Base-by-base conservation (phyloP, 345 rosid genomes). In the Moringa oleifera region DNA sequence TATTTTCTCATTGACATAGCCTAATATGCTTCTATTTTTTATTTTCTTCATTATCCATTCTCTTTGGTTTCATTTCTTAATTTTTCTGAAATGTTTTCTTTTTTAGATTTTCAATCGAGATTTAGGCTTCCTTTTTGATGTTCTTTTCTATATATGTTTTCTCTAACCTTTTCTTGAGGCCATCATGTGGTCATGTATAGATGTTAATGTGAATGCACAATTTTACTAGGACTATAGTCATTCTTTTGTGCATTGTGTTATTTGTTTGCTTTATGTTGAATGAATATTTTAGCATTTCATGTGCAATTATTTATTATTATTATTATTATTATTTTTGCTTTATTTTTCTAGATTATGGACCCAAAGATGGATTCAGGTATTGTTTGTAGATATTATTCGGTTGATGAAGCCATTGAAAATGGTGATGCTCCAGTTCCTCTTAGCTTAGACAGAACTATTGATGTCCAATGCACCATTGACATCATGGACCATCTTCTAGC, bases 351-450 rank as follows among this genome's bases (percentile, higher is more conserved):
- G 99, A 95, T 95, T 64, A 95, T 95, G 99, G 97, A 95, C 78
- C 99, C 96, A 31, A 95, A 95, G 80, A 95, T 95, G 99, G 97
- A 91, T 74, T 89, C 99, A 0, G 97, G 97, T 52, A 89, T 95
- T 71, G 80, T 91, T 45, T 71, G 79, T 78, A 75, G 77, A 59
- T 91, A 87, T 67, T 85, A 73, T 75, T 89, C 99, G 50, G 71
- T 89, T 69, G 95, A 95, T 66, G 99, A 95, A 77, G 99, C 99
- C 60, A 81, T 95, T 3, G 95, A 91, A 73, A 77, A 79, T 63
- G 97, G 95, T 68, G 87, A 76, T 61, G 95, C 97, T 28, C 96
- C 97, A 0, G 55, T 91, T 66, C 99, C 97, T 28, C 56, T 91
- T 50, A 89, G 88, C 65, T 62, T 58, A 57, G 84, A 89, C 67